Percentiles rank a stretch among this genome's conserved stretches.
Evolutionary conservation across 495 filamentous ascomycete species (phyloP).

Genomic region (Penicillium cinerascens): DNA sequence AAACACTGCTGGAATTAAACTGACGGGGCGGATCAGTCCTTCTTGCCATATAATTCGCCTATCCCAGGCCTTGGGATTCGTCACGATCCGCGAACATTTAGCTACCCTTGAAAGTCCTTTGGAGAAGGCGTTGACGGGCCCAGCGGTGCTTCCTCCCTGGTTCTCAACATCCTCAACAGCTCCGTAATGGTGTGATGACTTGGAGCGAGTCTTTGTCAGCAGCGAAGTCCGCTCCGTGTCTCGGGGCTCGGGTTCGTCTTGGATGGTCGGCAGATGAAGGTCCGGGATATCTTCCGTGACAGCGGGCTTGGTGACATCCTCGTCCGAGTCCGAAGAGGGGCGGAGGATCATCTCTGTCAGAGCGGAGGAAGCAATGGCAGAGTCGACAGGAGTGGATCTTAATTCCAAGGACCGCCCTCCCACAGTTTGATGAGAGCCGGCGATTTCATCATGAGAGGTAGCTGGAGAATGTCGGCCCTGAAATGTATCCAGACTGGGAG

Average conservation of each 20-base stretch:
- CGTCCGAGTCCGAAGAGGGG: slow-evolving; percentile 39
- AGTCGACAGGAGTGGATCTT: slow-evolving; percentile 4
- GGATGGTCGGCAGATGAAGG: slow-evolving; percentile 16
- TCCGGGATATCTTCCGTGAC: slow-evolving; percentile 15
- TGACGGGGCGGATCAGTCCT: slow-evolving; percentile 61
- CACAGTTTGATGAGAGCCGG: slow-evolving; percentile 7
- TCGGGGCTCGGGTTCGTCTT: slow-evolving; percentile 18
- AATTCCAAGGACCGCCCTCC: slow-evolving; percentile 13
- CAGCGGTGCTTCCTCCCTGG: slow-evolving; percentile 20
- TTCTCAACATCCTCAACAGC: slow-evolving; percentile 37
- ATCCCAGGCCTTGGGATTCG: slow-evolving; percentile 71
- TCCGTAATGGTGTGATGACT: slow-evolving; percentile 34
- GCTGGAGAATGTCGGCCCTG: slow-evolving; percentile 10
- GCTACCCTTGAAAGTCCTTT: slow-evolving; percentile 24
- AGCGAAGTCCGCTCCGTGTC: slow-evolving; percentile 44
- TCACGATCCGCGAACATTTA: slow-evolving; percentile 23
- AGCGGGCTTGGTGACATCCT: slow-evolving; percentile 17
- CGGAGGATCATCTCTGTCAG: slow-evolving; percentile 61
- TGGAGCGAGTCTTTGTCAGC: slow-evolving; percentile 35
- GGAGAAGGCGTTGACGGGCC: slow-evolving; percentile 13
- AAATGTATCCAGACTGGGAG: slow-evolving; percentile 38
- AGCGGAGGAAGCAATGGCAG: slow-evolving; percentile 44
- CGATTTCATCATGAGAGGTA: slow-evolving; percentile 14
- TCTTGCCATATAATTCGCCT: slow-evolving; percentile 58
- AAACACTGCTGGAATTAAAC: slow-evolving; percentile 77